Evolutionary conservation across 2,329 filamentous ascomycete species (phyloP).

Genomic region (Monilinia laxa): DNA sequence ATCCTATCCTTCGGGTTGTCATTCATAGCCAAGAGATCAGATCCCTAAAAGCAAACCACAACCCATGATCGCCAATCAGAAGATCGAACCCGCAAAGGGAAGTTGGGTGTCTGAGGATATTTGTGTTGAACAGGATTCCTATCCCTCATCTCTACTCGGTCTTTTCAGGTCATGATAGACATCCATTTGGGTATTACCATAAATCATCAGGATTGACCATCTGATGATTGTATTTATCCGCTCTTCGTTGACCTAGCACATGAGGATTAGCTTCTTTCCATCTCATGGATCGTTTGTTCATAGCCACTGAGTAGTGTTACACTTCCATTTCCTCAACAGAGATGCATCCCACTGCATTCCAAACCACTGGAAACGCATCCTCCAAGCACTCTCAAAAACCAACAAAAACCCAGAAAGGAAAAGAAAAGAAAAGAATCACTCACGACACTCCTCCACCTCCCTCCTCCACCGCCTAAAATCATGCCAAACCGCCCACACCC

Average conservation of each 20-base stretch:
- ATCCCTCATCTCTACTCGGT: not conserved
- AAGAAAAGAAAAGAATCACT: not conserved
- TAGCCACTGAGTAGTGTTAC: too few relatives aligned
- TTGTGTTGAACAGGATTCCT: not conserved
- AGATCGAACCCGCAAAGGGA: rapidly evolving
- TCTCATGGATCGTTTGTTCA: rapidly evolving
- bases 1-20: not conserved
- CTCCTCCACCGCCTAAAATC: not conserved
- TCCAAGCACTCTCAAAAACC: not conserved
- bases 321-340: too few relatives aligned
- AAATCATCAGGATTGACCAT: slow-evolving; percentile 11
- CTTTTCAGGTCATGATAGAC: not conserved
- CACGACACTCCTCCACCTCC: not conserved
- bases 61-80: not conserved
- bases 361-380: too few relatives aligned
- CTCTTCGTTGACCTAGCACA: not conserved
- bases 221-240: slow-evolving; percentile 18
- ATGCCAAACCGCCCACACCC: not conserved
- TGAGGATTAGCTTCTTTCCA: not conserved
- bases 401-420: not conserved
- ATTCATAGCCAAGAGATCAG: too few relatives aligned
- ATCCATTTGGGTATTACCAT: not conserved
- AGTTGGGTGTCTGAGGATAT: not conserved
- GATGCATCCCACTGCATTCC: too few relatives aligned
- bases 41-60: not conserved